Evolutionary conservation across 768 basidiomycete genomes (phyloP).

Genomic region (Artomyces pyxidatus): DNA sequence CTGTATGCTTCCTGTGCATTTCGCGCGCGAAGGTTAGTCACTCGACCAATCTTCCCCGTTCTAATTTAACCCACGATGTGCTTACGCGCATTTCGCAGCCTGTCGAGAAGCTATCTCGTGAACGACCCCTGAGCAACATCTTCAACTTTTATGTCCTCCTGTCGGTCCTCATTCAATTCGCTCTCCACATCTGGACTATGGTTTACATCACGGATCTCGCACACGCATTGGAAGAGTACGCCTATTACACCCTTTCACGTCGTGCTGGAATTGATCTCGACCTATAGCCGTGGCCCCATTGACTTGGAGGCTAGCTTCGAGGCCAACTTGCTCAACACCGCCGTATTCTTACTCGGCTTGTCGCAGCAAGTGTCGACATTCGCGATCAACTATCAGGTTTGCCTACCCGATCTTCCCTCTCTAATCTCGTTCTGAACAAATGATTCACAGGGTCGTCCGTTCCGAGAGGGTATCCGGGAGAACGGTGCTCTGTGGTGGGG

Average conservation of each 20-base stretch:
- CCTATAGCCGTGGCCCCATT: constrained; percentile 56
- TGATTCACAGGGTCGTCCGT: constrained; percentile 71
- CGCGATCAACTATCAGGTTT: constrained; percentile 92
- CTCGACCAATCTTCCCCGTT: not conserved
- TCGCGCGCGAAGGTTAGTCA: constrained; percentile 84
- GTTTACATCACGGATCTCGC: constrained; percentile 91
- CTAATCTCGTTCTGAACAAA: not conserved
- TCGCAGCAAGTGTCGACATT: constrained; percentile 99
- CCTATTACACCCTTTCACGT: constrained; percentile 11
- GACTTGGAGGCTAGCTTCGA: constrained; percentile 97
- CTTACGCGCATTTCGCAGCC: constrained; percentile 43
- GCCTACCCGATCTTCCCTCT: constrained; percentile 4
- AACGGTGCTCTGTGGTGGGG: constrained; percentile 93
- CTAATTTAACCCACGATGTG: not conserved
- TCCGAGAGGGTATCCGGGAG: constrained; percentile 96
- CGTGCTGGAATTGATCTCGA: constrained; percentile 1
- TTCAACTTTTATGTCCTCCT: constrained; percentile 94
- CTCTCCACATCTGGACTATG: constrained; percentile 83
- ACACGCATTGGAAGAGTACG: constrained; percentile 69
- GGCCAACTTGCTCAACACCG: constrained; percentile 90
- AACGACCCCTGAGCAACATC: constrained; percentile 91
- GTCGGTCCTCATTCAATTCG: constrained; percentile 89
- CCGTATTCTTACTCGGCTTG: constrained; percentile 90
- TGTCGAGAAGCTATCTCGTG: constrained; percentile 90
- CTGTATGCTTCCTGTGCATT: constrained; percentile 96